Evolutionary conservation across 768 basidiomycete genomes (phyloP).

Genomic region (Tremella yokohamensis): DNA sequence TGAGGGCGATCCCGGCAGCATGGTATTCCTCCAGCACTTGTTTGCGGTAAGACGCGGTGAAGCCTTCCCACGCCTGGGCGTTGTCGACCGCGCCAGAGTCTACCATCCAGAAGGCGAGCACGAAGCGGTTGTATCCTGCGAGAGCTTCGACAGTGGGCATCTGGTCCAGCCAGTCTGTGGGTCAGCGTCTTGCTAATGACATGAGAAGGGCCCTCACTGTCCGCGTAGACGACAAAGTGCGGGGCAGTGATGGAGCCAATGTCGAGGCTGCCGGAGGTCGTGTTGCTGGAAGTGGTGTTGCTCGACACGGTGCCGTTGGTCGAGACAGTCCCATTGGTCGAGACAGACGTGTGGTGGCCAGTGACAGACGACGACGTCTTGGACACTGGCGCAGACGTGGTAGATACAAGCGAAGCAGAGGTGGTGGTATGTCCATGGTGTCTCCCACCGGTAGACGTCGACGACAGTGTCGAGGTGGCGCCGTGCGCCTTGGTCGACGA

Average conservation of each 20-base stretch:
- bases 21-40: conserved; percentile 58
- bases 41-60: conserved; percentile 51
- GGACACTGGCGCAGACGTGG: neutral
- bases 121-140: conserved; percentile 41
- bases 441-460: neutral
- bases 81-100: conserved; percentile 42
- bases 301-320: conserved; percentile 4
- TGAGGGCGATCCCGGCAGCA: conserved; percentile 61
- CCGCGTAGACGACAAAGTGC: conserved; percentile 45
- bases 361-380: neutral
- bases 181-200: neutral
- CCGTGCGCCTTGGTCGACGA: neutral
- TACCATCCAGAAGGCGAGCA: conserved; percentile 50
- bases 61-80: conserved; percentile 34
- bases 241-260: conserved; percentile 17
- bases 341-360: conserved; percentile 3
- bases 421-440: conserved; percentile 1
- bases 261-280: conserved; percentile 1
- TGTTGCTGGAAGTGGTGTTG: conserved; percentile 1
- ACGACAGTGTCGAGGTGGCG: neutral
- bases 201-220: conserved; percentile 5
- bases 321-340: conserved; percentile 4
- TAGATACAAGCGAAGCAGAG: neutral
- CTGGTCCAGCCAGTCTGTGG: conserved; percentile 31
- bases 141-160: conserved; percentile 44